Evolutionary conservation across 2,329 filamentous ascomycete species (phyloP).

Genomic region (Trichoderma koningii): DNA sequence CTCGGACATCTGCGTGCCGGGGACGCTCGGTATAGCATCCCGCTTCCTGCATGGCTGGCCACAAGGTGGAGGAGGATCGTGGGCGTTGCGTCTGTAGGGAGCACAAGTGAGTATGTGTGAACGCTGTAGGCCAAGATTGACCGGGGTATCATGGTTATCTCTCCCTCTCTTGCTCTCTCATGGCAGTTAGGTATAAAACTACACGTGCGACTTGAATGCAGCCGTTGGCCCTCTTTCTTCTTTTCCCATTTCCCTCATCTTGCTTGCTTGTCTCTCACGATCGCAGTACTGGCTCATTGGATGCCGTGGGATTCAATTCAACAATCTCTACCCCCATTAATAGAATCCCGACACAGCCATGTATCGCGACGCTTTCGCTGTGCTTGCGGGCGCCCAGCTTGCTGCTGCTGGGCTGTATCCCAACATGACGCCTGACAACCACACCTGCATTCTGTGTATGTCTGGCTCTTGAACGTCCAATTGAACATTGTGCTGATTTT

Average conservation of each 20-base stretch:
- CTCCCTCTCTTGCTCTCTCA: neutral
- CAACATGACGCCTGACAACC: conserved; percentile 53
- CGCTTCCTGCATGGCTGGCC: neutral
- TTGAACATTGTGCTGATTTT: neutral
- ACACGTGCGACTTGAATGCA: neutral
- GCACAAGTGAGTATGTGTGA: neutral
- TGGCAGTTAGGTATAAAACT: conserved; percentile 5
- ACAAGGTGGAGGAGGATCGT: neutral
- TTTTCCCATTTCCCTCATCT: neutral
- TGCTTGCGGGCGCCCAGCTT: conserved; percentile 36
- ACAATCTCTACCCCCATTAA: neutral
- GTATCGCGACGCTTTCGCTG: conserved; percentile 33
- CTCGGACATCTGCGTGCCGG: neutral
- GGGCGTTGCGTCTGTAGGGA: no score
- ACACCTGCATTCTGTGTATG: conserved; percentile 56
- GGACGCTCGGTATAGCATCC: conserved; percentile 1
- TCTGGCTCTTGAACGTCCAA: neutral
- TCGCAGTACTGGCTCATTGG: neutral
- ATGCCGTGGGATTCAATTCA: neutral
- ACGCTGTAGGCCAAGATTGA: neutral
- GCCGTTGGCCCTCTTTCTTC: neutral
- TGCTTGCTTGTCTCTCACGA: neutral
- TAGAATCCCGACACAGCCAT: conserved; percentile 28
- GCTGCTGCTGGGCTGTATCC: conserved; percentile 45
- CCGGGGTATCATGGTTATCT: neutral